phyloP scores from a whole-genome alignment of 768 basidiomycete species.

The Russula dissimulans region DNA sequence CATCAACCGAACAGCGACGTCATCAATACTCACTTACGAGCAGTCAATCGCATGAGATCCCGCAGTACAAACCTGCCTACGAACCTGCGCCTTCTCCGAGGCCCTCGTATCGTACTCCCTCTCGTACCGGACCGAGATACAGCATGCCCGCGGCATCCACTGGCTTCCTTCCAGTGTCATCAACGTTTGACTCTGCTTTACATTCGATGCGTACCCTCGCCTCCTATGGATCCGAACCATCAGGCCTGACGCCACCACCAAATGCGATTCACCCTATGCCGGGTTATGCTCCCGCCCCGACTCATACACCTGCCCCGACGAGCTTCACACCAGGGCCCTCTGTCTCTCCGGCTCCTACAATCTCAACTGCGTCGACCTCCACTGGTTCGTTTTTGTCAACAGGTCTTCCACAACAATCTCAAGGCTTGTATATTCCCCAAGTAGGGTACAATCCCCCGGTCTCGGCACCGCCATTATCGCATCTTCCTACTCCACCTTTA shows the following conservation, averaged over 20 bases:
- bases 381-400: constrained; percentile 8
- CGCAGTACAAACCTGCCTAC: constrained; percentile 38
- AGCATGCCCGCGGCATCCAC: constrained; percentile 60
- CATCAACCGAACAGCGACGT: constrained; percentile 13
- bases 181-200: constrained; percentile 11
- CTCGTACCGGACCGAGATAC: constrained; percentile 48
- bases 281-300: constrained; percentile 21
- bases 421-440: constrained; percentile 2
- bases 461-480: constrained; percentile 21
- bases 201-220: background rate
- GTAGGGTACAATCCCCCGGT: constrained; percentile 14
- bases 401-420: constrained; percentile 1
- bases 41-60: constrained; percentile 25
- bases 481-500: constrained; percentile 17
- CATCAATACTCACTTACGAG: constrained; percentile 21
- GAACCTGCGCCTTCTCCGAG: constrained; percentile 32
- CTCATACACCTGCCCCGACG: constrained; percentile 16
- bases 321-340: background rate
- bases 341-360: constrained; percentile 16
- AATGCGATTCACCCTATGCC: constrained; percentile 21
- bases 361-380: background rate
- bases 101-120: constrained; percentile 29
- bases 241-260: constrained; percentile 17
- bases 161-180: constrained; percentile 54
- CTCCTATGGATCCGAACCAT: constrained; percentile 20